Evolutionary conservation across 257 asterid species (phyloP).

Genomic region (Ehretia macrophylla): DNA sequence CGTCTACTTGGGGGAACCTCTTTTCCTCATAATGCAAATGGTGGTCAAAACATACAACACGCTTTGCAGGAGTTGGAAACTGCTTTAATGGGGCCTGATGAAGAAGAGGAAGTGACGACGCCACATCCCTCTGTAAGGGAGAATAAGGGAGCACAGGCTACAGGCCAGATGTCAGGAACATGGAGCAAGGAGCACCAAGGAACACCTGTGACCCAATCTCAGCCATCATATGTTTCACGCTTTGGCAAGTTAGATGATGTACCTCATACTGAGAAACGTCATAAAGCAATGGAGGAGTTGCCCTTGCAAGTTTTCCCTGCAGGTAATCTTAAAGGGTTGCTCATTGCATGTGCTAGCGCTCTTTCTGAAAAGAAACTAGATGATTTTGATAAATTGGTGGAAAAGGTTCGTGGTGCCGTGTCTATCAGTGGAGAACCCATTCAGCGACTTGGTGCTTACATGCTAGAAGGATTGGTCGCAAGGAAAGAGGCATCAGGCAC

Average conservation of each 20-base stretch:
- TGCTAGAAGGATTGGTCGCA: conserved; percentile 81
- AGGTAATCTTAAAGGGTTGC: conserved; percentile 53
- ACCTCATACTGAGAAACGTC: conserved; percentile 26
- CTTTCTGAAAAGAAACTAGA: conserved; percentile 47
- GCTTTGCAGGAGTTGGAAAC: conserved; percentile 60
- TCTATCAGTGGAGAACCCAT: conserved; percentile 86
- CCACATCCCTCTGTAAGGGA: conserved; percentile 37
- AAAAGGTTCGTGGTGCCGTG: conserved; percentile 50
- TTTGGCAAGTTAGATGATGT: conserved; percentile 25
- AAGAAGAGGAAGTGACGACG: conserved; percentile 25
- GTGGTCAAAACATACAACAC: conserved; percentile 39
- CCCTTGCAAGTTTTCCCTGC: conserved; percentile 40
- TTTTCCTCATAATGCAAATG: conserved; percentile 29
- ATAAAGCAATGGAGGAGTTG: conserved; percentile 28
- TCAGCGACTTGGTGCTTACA: conserved; percentile 92
- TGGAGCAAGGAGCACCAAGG: conserved; percentile 45
- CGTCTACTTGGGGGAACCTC: conserved; percentile 31
- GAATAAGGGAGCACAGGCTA: conserved; percentile 32
- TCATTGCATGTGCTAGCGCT: conserved; percentile 69
- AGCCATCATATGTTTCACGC: conserved; percentile 28
- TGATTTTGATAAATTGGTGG: conserved; percentile 48
- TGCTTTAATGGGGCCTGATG: conserved; percentile 72
- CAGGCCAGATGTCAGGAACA: conserved; percentile 39
- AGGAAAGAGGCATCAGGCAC: conserved; percentile 77
- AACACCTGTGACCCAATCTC: conserved; percentile 22